Evolutionary conservation across 805 yeast species (phyloP).

Genomic region (Spencermartinsiella europaea): DNA sequence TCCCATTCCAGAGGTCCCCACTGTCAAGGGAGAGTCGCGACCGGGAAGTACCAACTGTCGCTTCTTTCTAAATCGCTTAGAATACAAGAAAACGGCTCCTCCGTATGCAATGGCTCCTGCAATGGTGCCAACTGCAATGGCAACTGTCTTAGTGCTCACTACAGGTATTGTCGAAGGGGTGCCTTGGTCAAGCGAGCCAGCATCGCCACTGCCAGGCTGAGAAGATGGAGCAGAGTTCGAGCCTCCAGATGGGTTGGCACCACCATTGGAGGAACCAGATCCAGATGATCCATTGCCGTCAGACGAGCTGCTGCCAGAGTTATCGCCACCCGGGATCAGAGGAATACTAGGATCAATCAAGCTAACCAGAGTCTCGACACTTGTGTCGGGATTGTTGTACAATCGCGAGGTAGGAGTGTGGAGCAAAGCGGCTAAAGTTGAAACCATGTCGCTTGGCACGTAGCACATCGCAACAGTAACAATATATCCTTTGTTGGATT

Average conservation of each 20-base stretch:
- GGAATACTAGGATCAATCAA: constrained; percentile 73
- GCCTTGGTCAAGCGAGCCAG: constrained; percentile 33
- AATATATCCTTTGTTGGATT: constrained; percentile 54
- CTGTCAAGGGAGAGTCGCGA: constrained; percentile 4
- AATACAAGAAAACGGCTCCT: constrained; percentile 50
- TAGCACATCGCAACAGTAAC: constrained; percentile 87
- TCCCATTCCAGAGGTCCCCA: constrained; percentile 6
- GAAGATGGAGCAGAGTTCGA: constrained; percentile 14
- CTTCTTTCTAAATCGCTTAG: constrained; percentile 41
- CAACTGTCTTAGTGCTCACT: constrained; percentile 51
- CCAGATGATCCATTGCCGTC: constrained; percentile 18
- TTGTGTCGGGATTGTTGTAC: constrained; percentile 48
- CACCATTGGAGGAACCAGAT: background rate
- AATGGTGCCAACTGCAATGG: constrained; percentile 78
- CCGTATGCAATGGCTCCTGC: constrained; percentile 69
- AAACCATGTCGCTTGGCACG: constrained; percentile 56
- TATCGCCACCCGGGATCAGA: constrained; percentile 19
- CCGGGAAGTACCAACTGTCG: constrained; percentile 18
- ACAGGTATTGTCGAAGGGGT: constrained; percentile 23
- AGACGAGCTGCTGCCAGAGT: constrained; percentile 27
- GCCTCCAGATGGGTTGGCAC: background rate
- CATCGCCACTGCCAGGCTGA: constrained; percentile 10
- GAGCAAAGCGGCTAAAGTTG: constrained; percentile 46
- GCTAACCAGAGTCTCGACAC: constrained; percentile 52
- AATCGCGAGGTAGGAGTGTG: constrained; percentile 49